phyloP scores from a whole-genome alignment of 345 rosid genomes.

The Mangifera indica region DNA sequence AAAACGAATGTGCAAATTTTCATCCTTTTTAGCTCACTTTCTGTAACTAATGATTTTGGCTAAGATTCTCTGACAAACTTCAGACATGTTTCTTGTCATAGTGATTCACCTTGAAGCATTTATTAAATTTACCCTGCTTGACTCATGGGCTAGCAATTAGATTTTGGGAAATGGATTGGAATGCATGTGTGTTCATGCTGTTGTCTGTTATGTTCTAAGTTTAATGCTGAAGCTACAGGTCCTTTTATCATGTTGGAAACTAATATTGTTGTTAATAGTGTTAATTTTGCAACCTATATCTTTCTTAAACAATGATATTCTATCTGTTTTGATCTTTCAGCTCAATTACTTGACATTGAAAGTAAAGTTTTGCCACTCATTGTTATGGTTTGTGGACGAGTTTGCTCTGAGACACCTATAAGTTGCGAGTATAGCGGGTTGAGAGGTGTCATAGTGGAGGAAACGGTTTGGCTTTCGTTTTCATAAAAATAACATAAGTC shows the following conservation, averaged over 20 bases:
- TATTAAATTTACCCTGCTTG: background rate
- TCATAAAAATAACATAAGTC: background rate
- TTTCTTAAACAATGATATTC: conserved; percentile 13
- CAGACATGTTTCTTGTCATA: background rate
- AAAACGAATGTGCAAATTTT: background rate
- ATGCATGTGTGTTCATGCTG: background rate
- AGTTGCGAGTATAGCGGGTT: conserved; percentile 73
- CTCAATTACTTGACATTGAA: conserved; percentile 73
- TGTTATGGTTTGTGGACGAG: conserved; percentile 72
- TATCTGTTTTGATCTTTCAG: conserved; percentile 40
- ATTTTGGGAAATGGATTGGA: conserved; percentile 2
- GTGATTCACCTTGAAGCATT: background rate
- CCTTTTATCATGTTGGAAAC: background rate
- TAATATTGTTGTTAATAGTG: conserved; percentile 1
- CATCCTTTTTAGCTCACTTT: too few species aligned
- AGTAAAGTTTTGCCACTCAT: conserved; percentile 67
- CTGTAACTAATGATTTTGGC: too few species aligned
- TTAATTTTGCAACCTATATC: background rate
- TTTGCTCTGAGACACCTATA: conserved; percentile 85
- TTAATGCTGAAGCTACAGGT: background rate
- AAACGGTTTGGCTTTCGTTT: conserved; percentile 40
- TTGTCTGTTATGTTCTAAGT: background rate
- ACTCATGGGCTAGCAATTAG: background rate
- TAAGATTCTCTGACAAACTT: background rate
- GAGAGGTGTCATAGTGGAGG: conserved; percentile 77